Percentiles rank a stretch among this genome's conserved stretches.
Evolutionary conservation across 2,329 filamentous ascomycete species (phyloP).

Genomic region (Gnomoniopsis sp.): DNA sequence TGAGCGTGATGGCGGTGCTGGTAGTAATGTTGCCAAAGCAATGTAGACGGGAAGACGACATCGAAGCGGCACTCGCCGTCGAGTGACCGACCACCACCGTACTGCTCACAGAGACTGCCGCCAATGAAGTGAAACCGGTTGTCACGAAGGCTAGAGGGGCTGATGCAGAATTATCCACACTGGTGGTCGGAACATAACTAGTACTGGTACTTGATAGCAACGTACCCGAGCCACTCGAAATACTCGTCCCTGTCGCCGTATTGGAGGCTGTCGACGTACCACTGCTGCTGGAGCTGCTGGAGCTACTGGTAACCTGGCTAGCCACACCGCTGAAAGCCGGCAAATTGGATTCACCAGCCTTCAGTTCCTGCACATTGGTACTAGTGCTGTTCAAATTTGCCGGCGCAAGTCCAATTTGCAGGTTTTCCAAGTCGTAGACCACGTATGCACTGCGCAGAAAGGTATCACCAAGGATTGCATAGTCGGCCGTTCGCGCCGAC

Average conservation of each 20-base stretch:
- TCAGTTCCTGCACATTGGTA: slow-evolving; percentile 44
- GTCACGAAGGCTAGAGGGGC: not conserved
- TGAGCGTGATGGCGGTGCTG: not conserved
- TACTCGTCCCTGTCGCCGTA: not conserved
- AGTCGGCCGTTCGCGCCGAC: slow-evolving; percentile 17
- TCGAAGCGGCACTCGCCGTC: not conserved
- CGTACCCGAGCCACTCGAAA: not conserved
- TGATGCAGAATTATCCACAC: not conserved
- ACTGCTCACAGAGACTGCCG: not conserved
- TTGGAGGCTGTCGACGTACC: slow-evolving; percentile 5
- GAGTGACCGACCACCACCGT: not conserved
- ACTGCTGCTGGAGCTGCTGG: slow-evolving; percentile 2
- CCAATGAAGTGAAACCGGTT: not conserved
- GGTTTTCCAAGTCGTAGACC: slow-evolving; percentile 50
- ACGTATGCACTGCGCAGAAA: slow-evolving; percentile 50
- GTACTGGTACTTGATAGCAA: slow-evolving; percentile 5
- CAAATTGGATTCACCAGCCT: slow-evolving; percentile 33
- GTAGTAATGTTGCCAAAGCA: not conserved
- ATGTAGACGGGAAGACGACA: not conserved
- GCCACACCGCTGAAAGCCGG: slow-evolving; percentile 42
- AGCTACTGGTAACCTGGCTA: slow-evolving; percentile 28
- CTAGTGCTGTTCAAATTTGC: slow-evolving; percentile 46
- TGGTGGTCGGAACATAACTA: not conserved
- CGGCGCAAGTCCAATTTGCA: slow-evolving; percentile 50
- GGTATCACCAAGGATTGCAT: slow-evolving; percentile 41